Evolutionary conservation across 176 grass and related monocot species (phyloP), one percentile per base, ranked within the genome.

Genomic region (Rhynchospora pubera): DNA sequence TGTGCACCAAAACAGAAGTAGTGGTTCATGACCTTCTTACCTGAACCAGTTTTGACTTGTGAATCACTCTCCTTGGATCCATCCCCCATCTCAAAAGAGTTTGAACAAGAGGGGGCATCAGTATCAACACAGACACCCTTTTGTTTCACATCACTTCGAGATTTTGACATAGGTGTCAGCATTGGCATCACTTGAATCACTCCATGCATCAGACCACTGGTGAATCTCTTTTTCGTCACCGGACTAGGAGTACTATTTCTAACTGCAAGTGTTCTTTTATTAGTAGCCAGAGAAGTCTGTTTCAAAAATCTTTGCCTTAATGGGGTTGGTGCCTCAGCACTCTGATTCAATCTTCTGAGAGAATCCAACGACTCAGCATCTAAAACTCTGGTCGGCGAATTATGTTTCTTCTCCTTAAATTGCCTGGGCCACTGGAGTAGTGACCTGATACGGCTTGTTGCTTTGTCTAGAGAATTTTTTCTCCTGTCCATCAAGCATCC

Each of bases 151-250:
- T 82, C 79, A 26, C 89, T 89, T 13, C 79, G 32, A 12, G 65
- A 70, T 9, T 87, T 65, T 15, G 88, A 80, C 23, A 87, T 62
- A 0, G 92, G 73, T 0, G 84, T 89, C 79, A 98, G 26, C 22
- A 91, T 85, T 6, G 95, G 95, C 95, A 98, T 91, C 16, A 92
- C 87, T 87, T 91, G 87, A 85, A 93, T 88, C 69, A 93, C 88
- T 62, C 96, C 96, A 10, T 88, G 92, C 45, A 91, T 91, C 55
- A 98, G 83, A 48, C 91, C 88, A 7, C 84, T 82, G 61, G 89
- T 67, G 32, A 92, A 81, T 84, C 90, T 96, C 93, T 96, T 99
- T 76, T 89, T 96, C 9, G 84, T 89, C 58, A 84, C 59, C 0
- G 91, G 90, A 87, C 87, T 85, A 13, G 91, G 91, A 1, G 82